Evolutionary conservation across 2,329 filamentous ascomycete species (phyloP).

Genomic region (Colletotrichum costaricense): DNA sequence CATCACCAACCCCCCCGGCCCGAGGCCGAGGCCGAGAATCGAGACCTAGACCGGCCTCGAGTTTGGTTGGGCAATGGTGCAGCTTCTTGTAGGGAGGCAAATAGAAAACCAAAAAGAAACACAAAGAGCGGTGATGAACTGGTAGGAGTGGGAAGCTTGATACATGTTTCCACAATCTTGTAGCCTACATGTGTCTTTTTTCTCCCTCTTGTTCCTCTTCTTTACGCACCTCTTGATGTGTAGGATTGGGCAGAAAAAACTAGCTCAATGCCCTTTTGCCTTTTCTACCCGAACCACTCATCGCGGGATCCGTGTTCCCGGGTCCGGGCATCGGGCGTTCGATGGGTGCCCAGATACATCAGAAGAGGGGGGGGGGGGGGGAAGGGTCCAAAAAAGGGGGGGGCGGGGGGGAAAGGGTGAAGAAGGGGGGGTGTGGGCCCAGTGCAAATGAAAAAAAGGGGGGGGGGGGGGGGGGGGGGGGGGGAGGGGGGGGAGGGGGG

Average conservation of each 20-base stretch:
- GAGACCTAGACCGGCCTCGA: not conserved
- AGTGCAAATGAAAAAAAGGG: fast-evolving
- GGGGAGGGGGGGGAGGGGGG: not conserved
- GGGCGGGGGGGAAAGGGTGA: not conserved
- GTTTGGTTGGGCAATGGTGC: not conserved
- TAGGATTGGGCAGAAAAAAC: not conserved
- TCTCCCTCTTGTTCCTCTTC: not conserved
- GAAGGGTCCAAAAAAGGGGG: not conserved
- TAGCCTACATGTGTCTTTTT: not conserved
- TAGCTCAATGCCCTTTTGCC: not conserved
- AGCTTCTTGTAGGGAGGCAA: not conserved
- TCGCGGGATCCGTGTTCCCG: conserved; percentile 1
- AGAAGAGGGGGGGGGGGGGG: not conserved
- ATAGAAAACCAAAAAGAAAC: not conserved
- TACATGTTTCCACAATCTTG: not conserved
- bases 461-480: not conserved
- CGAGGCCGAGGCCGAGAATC: not conserved
- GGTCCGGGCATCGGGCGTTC: not conserved
- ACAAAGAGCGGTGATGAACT: too few relatives aligned
- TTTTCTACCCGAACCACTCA: not conserved
- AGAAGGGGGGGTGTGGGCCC: too few relatives aligned
- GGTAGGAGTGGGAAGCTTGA: not conserved
- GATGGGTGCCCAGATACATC: not conserved
- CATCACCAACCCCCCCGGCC: too few relatives aligned
- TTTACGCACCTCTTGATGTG: not conserved